These are phyloP conservation scores for Ustilago hordei DNA, from an alignment of 1,284 basidiomycete species.

Conservation along the genomic window DNA sequence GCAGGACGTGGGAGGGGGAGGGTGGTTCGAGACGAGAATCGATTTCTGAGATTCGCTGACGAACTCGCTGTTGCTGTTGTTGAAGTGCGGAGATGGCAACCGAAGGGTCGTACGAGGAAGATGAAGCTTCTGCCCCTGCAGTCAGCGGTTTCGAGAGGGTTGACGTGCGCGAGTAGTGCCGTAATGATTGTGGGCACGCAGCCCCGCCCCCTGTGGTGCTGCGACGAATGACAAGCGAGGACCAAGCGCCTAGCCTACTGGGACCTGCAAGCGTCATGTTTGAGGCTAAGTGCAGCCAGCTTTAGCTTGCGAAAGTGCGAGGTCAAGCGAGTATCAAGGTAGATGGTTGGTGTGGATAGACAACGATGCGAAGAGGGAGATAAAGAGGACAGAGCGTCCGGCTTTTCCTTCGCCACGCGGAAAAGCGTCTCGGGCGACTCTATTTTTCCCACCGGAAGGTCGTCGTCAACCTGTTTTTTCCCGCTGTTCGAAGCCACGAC, in stretches of 20 bases:
- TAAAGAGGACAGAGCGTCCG: not conserved
- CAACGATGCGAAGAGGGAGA: no score
- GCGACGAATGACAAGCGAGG: not conserved
- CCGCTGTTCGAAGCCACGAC: not conserved
- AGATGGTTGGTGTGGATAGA: no score
- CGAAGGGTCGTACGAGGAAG: not conserved
- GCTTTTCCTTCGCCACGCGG: constrained; percentile 6
- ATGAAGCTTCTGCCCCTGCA: not conserved
- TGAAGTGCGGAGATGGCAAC: not conserved
- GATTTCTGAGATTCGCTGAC: constrained; percentile 35
- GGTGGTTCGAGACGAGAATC: constrained; percentile 24
- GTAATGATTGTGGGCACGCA: constrained; percentile 1
- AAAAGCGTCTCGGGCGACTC: not conserved
- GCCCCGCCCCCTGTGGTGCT: not conserved
- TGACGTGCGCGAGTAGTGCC: constrained; percentile 15
- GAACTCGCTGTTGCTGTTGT: constrained; percentile 24
- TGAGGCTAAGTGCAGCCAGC: not conserved
- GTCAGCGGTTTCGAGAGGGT: constrained; percentile 13
- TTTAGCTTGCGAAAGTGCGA: no score
- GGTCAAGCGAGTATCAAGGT: no score
- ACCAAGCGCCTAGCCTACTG: constrained; percentile 19
- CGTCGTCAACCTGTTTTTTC: not conserved
- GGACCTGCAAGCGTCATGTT: constrained; percentile 29
- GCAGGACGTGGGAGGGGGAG: constrained; percentile 35
- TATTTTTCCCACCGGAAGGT: not conserved